Percentiles rank a stretch among this genome's conserved stretches.
Evolutionary conservation across 768 basidiomycete species (phyloP).

Genomic region (Exidia glandulosa): DNA sequence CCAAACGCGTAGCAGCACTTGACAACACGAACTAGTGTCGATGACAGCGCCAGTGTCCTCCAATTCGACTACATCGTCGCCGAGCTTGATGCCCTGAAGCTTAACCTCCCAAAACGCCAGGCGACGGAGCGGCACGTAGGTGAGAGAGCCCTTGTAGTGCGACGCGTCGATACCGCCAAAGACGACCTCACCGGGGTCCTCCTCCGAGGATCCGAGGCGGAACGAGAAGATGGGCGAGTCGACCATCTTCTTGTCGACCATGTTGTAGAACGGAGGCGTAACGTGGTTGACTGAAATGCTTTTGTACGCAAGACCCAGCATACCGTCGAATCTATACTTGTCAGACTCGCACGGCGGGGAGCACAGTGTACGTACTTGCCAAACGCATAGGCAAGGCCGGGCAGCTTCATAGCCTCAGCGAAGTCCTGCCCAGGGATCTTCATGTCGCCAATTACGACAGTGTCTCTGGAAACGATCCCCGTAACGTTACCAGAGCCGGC

Average conservation of each 20-base stretch:
- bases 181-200: slow-evolving; percentile 80
- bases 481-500: slow-evolving; percentile 94
- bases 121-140: slow-evolving; percentile 83
- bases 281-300: slow-evolving; percentile 92
- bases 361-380: slow-evolving; percentile 64
- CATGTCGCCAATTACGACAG: slow-evolving; percentile 72
- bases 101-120: slow-evolving; percentile 99
- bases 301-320: slow-evolving; percentile 88
- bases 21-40: too few species aligned
- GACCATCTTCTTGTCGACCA: slow-evolving; percentile 74
- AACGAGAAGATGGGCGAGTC: slow-evolving; percentile 91
- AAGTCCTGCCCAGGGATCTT: slow-evolving; percentile 69
- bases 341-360: not conserved
- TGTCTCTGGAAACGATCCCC: slow-evolving; percentile 85
- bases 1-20: too few species aligned
- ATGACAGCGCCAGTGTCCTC: slow-evolving; percentile 91
- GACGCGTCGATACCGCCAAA: slow-evolving; percentile 80
- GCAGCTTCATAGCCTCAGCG: slow-evolving; percentile 92
- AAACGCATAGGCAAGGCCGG: slow-evolving; percentile 94
- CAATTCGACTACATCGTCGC: slow-evolving; percentile 77
- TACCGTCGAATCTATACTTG: slow-evolving; percentile 75
- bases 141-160: slow-evolving; percentile 71
- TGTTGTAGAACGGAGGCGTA: slow-evolving; percentile 86
- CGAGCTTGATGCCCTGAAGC: slow-evolving; percentile 76
- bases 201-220: slow-evolving; percentile 77